phyloP scores from a whole-genome alignment of 2,329 filamentous ascomycete genomes.

The Pseudopithomyces maydicus region DNA sequence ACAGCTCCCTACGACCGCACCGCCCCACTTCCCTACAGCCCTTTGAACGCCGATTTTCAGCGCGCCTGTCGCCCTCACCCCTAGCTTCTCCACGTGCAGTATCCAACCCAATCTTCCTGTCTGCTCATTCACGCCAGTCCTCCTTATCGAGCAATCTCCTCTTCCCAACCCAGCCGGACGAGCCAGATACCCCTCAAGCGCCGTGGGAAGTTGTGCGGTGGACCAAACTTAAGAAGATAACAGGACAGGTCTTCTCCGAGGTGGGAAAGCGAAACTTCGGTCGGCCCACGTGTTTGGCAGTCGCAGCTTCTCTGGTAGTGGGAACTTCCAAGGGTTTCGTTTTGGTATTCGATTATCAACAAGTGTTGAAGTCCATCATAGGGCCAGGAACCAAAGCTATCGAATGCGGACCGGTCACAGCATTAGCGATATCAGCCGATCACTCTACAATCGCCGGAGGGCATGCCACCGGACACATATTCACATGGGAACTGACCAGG shows the following conservation, averaged over 20 bases:
- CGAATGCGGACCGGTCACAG: conserved; percentile 85
- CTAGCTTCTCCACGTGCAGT: conserved; percentile 67
- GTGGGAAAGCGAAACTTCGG: conserved; percentile 91
- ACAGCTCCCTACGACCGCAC: conserved; percentile 71
- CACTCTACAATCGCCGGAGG: conserved; percentile 90
- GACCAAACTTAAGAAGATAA: conserved; percentile 91
- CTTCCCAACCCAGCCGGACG: conserved; percentile 60
- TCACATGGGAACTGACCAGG: conserved; percentile 91
- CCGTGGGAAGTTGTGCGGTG: conserved; percentile 98
- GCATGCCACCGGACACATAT: conserved; percentile 88
- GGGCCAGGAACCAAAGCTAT: conserved; percentile 92
- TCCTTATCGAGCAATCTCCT: conserved; percentile 76
- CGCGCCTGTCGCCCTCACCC: conserved; percentile 73
- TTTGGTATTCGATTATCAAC: conserved; percentile 95
- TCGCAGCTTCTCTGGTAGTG: conserved; percentile 85
- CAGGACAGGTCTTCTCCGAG: conserved; percentile 89
- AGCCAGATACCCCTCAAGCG: conserved; percentile 70
- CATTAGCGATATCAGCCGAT: conserved; percentile 89
- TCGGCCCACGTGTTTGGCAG: conserved; percentile 83
- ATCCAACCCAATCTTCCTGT: conserved; percentile 75
- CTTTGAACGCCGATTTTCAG: conserved; percentile 94
- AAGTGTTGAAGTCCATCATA: conserved; percentile 91
- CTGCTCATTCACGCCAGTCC: conserved; percentile 77
- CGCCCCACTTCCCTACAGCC: conserved; percentile 85
- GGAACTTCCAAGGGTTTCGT: conserved; percentile 95